Evolutionary conservation across 352 stramenopile genomes (phyloP).

Genomic region (Phytopythium vexans): DNA sequence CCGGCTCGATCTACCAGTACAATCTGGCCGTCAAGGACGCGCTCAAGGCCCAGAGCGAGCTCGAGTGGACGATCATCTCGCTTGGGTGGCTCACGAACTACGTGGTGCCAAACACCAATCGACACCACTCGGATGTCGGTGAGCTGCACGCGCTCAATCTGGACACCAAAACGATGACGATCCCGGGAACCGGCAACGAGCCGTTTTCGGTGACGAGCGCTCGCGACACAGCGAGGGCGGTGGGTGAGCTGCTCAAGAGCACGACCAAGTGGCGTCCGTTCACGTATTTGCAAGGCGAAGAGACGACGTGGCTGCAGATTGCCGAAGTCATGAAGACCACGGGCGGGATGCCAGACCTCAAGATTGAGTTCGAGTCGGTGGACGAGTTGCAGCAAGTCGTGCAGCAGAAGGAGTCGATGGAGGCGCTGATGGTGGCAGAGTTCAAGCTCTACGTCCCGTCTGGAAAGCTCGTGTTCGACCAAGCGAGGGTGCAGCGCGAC

Average conservation of each 20-base stretch:
- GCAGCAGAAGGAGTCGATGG: slow-evolving; percentile 8
- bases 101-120: slow-evolving; percentile 23
- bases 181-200: slow-evolving; percentile 29
- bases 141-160: slow-evolving; percentile 19
- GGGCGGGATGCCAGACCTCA: slow-evolving; percentile 16
- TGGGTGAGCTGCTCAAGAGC: slow-evolving; percentile 18
- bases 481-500: slow-evolving; percentile 23
- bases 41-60: slow-evolving; percentile 18
- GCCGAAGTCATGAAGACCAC: slow-evolving; percentile 17
- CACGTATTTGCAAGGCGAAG: slow-evolving; percentile 28
- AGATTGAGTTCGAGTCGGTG: slow-evolving; percentile 14
- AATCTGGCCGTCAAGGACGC: slow-evolving; percentile 13
- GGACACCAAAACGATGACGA: slow-evolving; percentile 22
- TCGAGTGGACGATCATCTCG: slow-evolving; percentile 34
- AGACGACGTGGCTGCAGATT: slow-evolving; percentile 30
- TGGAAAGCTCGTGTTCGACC: slow-evolving; percentile 15
- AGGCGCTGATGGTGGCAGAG: slow-evolving; percentile 5
- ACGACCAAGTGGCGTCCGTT: slow-evolving; percentile 23
- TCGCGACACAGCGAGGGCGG: slow-evolving; percentile 16
- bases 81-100: slow-evolving; percentile 30
- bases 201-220: slow-evolving; percentile 19
- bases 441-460: slow-evolving; percentile 19
- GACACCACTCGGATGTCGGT: slow-evolving; percentile 15
- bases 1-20: slow-evolving; percentile 6
- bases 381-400: slow-evolving; percentile 13